Base-by-base conservation (phyloP, 768 basidiomycete genomes). In the Psilocybe azurescens region DNA sequence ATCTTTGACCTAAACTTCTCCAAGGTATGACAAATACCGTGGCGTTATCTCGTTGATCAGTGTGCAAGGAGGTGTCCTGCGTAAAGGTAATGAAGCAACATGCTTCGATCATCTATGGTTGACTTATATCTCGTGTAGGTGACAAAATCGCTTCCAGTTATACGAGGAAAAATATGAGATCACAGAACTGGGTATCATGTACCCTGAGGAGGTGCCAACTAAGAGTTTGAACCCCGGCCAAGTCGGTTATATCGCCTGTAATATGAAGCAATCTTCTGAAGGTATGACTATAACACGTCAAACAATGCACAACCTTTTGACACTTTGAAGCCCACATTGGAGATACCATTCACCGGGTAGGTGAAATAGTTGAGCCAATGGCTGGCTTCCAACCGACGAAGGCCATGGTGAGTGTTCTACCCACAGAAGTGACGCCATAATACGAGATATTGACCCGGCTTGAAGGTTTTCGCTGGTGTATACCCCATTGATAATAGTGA, bases 261-360 rank as follows among this genome's bases (percentile, higher is more conserved):
- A 95, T 71, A 99, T 99, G 97, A 99, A 98, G 74, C 91, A 97
- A 67, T 92, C 93, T 9, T 87, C 91, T 13, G 95, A 99, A 81
- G 95, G 95, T 95, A 59, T 32, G 47, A 71, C 14, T 11, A n/a
- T 44, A 44, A 16, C n/a, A 4, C 41, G 41, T n/a, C 14, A 5
- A 44, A 11, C n/a, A n/a, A 33, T 56, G 6, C 41, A 28, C 32
- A 53, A 48, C 52, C 24, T 44, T 30, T 44, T 51, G 8, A 56
- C 51, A 49, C 51, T 53, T 52, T 55, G 53, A 68, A 97, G 95
- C 96, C 24, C 89, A 91, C 70, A 89, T 99, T 64, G 97, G 97
- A 47, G 97, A 99, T 70, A 99, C 97, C 1, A 81, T 99, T 55
- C 85, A 94, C 74, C 88, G 83, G 13, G 82, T 87, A 9, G 91